Conservation (phyloP, 352 stramenopile genomes). For the Globisporangium megalacanthum region DNA sequence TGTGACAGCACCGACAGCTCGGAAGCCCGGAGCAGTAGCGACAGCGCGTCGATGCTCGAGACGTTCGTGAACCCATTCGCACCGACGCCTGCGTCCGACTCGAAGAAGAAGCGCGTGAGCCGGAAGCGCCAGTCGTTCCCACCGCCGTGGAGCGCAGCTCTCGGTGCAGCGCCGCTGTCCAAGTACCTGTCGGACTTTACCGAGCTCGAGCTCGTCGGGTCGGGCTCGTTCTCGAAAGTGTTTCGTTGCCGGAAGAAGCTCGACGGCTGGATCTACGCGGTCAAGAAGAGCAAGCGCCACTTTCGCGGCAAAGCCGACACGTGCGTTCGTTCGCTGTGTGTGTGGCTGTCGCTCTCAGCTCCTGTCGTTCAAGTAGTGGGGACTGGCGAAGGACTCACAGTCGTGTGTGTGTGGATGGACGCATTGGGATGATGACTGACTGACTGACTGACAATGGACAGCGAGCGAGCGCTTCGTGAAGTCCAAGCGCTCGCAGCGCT, state of each 20-base stretch:
- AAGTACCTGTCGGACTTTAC: slow-evolving; percentile 80
- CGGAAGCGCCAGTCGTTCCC: slow-evolving; percentile 68
- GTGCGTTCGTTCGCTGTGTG: slow-evolving; percentile 28
- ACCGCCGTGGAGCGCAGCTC: slow-evolving; percentile 25
- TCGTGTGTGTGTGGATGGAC: background rate
- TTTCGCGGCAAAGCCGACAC: slow-evolving; percentile 78
- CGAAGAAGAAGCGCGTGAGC: slow-evolving; percentile 53
- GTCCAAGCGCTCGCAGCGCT: slow-evolving; percentile 79
- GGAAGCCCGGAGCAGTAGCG: background rate
- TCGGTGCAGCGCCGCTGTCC: slow-evolving; percentile 39
- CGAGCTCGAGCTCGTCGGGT: slow-evolving; percentile 72
- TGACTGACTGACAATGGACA: slow-evolving; percentile 13
- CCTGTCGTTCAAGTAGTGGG: background rate
- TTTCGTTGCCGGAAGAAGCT: slow-evolving; percentile 87
- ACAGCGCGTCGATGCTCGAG: slow-evolving; percentile 25
- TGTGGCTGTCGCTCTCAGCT: background rate
- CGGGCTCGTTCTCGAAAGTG: slow-evolving; percentile 82
- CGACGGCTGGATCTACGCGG: slow-evolving; percentile 80
- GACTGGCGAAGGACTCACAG: background rate
- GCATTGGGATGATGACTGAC: background rate
- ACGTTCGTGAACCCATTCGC: slow-evolving; percentile 71
- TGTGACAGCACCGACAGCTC: slow-evolving; percentile 1
- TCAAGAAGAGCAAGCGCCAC: slow-evolving; percentile 86
- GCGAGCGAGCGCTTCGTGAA: slow-evolving; percentile 71
- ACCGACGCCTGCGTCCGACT: slow-evolving; percentile 40